Base-by-base conservation (phyloP, 805 yeast species). In the Phaffomyces opuntiae region DNA sequence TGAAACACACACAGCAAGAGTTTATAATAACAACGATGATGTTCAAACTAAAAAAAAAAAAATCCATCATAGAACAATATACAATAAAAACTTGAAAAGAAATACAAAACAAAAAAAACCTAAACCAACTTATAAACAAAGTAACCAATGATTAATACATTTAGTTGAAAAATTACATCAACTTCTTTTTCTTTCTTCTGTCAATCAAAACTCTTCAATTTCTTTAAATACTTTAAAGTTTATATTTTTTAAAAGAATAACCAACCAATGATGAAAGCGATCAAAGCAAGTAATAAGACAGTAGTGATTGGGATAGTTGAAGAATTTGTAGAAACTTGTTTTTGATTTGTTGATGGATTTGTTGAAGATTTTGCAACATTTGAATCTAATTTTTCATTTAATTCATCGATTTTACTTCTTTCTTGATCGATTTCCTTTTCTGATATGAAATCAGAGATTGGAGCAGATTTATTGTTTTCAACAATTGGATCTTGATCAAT, bases 181-280 rank as follows among this genome's bases (percentile, higher is more conserved):
- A 21, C 24, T 21, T 21, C 24, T 21, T 21, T 21, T 21, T 21
- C 24, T 21, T 21, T 21, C 24, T 21, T 21, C 5, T 21, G 24
- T 21, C 24, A 21, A 21, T 21, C 24, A 21, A 21, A 21, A 21
- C 31, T 29, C 31, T 29, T 29, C 31, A 9, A 29, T 11, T 26
- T 26, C 27, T 29, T 29, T 29, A 29, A 29, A 29, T 31, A 31
- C 8, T 13, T 31, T 31, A 13, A 14, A 8, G 7, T 32, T 13
- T 13, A 31, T 13, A 14, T 8, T 11, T 29, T 29, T 51, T 45
- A 56, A 40, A 53, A 80, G 55, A 83, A 75, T 63, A 81, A 71
- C 87, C 89, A 84, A 44, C 89, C 91, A 51, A 83, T 66, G 40
- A 77, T 59, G 56, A 79, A 66, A 32, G 79, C 74, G 47, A 79